Evolutionary conservation across 768 basidiomycete genomes (phyloP).

Genomic region (Hygrophorus russula): DNA sequence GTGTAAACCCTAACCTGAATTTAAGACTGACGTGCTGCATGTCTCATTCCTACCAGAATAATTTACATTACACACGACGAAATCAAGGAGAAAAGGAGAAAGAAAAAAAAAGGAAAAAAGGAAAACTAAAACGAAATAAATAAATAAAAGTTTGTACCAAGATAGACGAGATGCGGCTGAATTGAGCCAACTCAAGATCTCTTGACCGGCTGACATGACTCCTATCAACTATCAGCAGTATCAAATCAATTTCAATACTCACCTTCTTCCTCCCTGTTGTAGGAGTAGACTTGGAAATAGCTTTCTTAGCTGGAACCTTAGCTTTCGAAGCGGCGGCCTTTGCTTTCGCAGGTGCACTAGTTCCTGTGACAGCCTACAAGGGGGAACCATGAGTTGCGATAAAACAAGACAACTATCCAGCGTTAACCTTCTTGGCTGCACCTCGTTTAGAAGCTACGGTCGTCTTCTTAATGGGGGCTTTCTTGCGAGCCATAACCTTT

Average conservation of each 20-base stretch:
- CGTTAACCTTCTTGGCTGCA: conserved; percentile 29
- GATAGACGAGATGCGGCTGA: not conserved
- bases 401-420: not conserved
- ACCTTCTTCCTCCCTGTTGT: conserved; percentile 25
- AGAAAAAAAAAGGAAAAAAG: conserved; percentile 4
- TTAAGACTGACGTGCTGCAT: not conserved
- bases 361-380: conserved; percentile 28
- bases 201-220: conserved; percentile 17
- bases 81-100: conserved; percentile 4
- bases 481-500: conserved; percentile 28
- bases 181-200: conserved; percentile 12
- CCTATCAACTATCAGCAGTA: not conserved
- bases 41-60: not conserved
- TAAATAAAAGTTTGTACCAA: not conserved
- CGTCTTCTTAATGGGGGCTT: conserved; percentile 26
- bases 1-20: not conserved
- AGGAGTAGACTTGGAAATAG: conserved; percentile 17
- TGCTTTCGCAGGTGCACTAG: conserved; percentile 28
- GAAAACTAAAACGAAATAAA: conserved; percentile 2
- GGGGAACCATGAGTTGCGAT: not conserved
- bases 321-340: conserved; percentile 29
- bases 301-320: conserved; percentile 21
- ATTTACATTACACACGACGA: conserved; percentile 3
- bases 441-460: conserved; percentile 23
- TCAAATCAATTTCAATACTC: conserved; percentile 4